Evolutionary conservation across 768 basidiomycete genomes (phyloP), one percentile per base, ranked within the genome.

Genomic region (Psilocybe tampanensis): DNA sequence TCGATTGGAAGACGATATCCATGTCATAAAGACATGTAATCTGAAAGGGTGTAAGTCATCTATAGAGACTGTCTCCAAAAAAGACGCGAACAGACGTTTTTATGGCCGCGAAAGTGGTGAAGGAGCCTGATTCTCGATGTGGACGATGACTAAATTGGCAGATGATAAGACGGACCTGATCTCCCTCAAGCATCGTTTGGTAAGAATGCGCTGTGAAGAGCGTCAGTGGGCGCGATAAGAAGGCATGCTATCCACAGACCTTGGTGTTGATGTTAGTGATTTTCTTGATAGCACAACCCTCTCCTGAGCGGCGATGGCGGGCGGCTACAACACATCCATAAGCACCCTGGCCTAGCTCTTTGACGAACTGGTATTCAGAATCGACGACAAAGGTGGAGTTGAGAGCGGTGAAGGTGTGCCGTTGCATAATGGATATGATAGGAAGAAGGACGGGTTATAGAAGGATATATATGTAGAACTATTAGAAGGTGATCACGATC

Each of bases 91-190:
- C 84, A 54, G 44, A 98, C 95, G 69, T 99, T 99, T 79, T 99
- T 99, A 79, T 99, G 97, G 4, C 96, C 95, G 64, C 97, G 86
- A 77, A 99, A 99, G 74, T 99, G 97, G 73, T 96, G 95, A 34
- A 99, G 74, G 41, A 99, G 80, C 69, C 94, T 95, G 56, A 47
- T 21, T 66, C 60, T 48, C 52, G 44, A 60, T 53, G 44, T 56
- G 48, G 39, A n/a, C 9, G 9, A 39, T 22, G 55, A 45, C 39
- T 45, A 34, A 52, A 39, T 53, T 52, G 12, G 44, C 29, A 41
- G 45, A 45, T 47, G 43, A 43, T 49, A 21, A 74, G 82, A 55
- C 67, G n/a, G n/a, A 90, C 92, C 86, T 91, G 74, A 99, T 93
- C 76, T 99, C 97, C 45, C 97, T 79, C 71, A 98, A 73, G 70